Evolutionary conservation across 169 alveolate genomes (phyloP).

Genomic region (Plasmodium falciparum): DNA sequence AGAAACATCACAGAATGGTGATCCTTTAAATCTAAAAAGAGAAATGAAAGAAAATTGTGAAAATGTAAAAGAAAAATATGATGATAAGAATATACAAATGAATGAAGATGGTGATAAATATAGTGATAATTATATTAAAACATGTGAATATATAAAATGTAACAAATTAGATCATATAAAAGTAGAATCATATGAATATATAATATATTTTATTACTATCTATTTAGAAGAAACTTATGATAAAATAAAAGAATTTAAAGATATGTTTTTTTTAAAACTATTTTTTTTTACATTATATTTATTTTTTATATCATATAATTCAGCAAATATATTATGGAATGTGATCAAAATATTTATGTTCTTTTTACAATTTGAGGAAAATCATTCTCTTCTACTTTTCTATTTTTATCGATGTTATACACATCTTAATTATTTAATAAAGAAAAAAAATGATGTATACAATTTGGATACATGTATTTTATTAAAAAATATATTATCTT

Average conservation of each 20-base stretch:
- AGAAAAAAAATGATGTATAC: constrained; percentile 8
- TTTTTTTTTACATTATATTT: constrained; percentile 46
- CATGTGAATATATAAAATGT: not conserved
- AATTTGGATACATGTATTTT: constrained; percentile 26
- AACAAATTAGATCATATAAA: constrained; percentile 3
- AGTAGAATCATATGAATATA: constrained; percentile 16
- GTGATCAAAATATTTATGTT: constrained; percentile 40
- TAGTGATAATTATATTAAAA: not conserved
- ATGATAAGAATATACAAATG: too few species aligned
- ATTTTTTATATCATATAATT: constrained; percentile 34
- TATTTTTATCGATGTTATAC: constrained; percentile 5
- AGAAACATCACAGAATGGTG: too few species aligned
- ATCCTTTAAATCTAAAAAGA: too few species aligned
- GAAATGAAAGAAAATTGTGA: too few species aligned
- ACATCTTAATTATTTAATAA: constrained; percentile 21
- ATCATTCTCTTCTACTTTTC: not conserved
- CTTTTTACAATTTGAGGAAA: constrained; percentile 21
- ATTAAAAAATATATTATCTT: constrained; percentile 9
- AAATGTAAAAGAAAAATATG: not conserved
- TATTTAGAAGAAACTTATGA: constrained; percentile 49
- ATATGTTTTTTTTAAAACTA: constrained; percentile 14
- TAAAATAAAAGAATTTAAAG: constrained; percentile 63
- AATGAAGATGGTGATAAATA: too few species aligned
- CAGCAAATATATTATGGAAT: constrained; percentile 61
- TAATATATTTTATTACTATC: constrained; percentile 31